These are phyloP conservation scores for Dactylellina sp. DNA, from an alignment of 2,329 filamentous ascomycete species.

Conservation along the genomic window DNA sequence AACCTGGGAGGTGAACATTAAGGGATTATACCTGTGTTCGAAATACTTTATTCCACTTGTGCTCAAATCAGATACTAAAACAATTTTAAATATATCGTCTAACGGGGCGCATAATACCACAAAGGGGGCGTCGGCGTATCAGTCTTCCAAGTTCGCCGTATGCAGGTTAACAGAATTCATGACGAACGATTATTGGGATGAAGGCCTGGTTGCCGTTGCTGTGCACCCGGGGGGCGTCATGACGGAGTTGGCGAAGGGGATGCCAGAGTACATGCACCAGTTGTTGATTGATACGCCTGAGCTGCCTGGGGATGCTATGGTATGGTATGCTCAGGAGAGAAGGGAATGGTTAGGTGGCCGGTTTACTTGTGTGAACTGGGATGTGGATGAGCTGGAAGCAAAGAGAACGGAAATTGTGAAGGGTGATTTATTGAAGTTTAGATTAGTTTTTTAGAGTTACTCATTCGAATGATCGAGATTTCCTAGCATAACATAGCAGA, in stretches of 20 bases:
- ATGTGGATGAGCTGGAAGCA: conserved; percentile 43
- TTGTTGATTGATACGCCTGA: conserved; percentile 35
- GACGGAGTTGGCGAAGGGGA: conserved; percentile 65
- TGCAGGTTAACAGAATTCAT: conserved; percentile 66
- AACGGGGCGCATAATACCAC: conserved; percentile 63
- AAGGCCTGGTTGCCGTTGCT: conserved; percentile 65
- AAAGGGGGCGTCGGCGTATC: conserved; percentile 65
- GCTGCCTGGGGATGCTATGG: conserved; percentile 44
- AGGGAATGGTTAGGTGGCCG: conserved; percentile 53
- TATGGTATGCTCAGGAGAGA: conserved; percentile 50
- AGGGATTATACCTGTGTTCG: conserved; percentile 66
- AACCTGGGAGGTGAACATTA: conserved; percentile 67
- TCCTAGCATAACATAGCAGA: no score
- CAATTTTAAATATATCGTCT: conserved; percentile 65
- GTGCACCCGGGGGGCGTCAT: conserved; percentile 67
- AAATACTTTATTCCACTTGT: conserved; percentile 58
- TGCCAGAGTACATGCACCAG: conserved; percentile 61
- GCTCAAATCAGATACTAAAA: conserved; percentile 15
- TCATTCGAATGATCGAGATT: background rate
- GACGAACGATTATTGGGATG: conserved; percentile 64
- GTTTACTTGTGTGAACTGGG: conserved; percentile 32
- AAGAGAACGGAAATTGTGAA: conserved; percentile 55
- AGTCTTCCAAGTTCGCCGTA: conserved; percentile 66
- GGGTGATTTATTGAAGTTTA: conserved; percentile 41
- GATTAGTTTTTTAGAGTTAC: background rate